Conservation (phyloP, 805 yeast species). For the Henningerozyma blattae region DNA sequence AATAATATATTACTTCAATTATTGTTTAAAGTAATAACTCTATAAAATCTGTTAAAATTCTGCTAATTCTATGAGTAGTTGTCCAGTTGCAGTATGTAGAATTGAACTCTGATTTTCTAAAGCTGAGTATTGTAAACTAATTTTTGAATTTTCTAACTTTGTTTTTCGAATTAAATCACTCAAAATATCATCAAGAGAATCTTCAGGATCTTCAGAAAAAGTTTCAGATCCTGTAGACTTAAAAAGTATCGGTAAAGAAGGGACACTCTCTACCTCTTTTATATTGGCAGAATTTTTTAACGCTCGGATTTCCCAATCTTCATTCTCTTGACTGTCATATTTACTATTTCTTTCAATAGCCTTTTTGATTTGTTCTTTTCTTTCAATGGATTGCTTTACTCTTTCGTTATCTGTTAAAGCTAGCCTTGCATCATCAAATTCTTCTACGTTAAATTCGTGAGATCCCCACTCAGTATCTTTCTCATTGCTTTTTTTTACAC, state of each 20-base stretch:
- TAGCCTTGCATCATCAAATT: conserved; percentile 17
- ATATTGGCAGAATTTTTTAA: not conserved
- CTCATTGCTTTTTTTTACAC: conserved; percentile 5
- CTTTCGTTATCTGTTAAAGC: conserved; percentile 14
- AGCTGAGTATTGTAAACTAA: not conserved
- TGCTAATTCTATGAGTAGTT: too few relatives aligned
- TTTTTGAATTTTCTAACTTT: not conserved
- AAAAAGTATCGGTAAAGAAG: not conserved
- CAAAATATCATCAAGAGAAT: not conserved
- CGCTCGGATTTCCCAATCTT: not conserved
- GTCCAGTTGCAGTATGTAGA: too few relatives aligned
- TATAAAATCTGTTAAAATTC: too few relatives aligned
- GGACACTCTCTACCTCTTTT: not conserved
- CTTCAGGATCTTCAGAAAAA: not conserved
- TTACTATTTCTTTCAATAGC: conserved; percentile 9
- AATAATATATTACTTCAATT: too few relatives aligned
- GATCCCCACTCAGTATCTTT: conserved; percentile 4
- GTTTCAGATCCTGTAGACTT: too few relatives aligned
- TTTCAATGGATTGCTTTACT: conserved; percentile 3
- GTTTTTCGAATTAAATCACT: not conserved
- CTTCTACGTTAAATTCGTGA: conserved; percentile 6
- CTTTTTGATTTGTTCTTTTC: conserved; percentile 10
- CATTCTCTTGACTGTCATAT: not conserved
- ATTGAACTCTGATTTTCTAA: not conserved
- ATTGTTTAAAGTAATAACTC: too few relatives aligned